A percentile compares a stretch with the other conserved stretches of the same genome.
These are phyloP conservation scores for Obelidium mucronatum DNA, from an alignment of 192 early-diverging fungal genomes.

Conservation along the genomic window DNA sequence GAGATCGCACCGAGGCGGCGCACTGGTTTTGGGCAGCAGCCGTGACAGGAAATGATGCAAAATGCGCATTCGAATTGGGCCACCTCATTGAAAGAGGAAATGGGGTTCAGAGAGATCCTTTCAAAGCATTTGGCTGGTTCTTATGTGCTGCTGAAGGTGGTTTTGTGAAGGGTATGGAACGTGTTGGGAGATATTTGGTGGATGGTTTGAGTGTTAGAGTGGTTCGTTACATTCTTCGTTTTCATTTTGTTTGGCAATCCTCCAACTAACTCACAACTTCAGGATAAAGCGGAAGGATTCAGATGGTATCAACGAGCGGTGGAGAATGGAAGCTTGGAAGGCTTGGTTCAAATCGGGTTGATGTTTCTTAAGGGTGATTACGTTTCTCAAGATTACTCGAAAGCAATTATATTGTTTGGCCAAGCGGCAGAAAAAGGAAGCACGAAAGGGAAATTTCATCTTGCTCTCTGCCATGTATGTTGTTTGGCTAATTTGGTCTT, in stretches of 20 bases:
- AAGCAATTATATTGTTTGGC: background rate
- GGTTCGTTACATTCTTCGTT: conserved; percentile 9
- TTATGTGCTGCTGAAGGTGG: conserved; percentile 38
- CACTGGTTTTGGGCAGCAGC: conserved; percentile 39
- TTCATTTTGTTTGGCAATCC: background rate
- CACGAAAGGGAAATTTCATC: background rate
- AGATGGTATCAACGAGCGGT: conserved; percentile 32
- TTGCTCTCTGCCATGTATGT: conserved; percentile 19
- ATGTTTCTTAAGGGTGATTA: background rate
- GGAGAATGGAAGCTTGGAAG: conserved; percentile 14
- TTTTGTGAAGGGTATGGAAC: conserved; percentile 23
- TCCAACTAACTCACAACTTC: background rate
- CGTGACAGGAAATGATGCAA: conserved; percentile 5
- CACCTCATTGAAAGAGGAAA: conserved; percentile 29
- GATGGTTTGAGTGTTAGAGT: conserved; percentile 19
- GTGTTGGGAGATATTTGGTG: conserved; percentile 18
- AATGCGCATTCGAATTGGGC: conserved; percentile 29
- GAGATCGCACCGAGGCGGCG: conserved; percentile 25
- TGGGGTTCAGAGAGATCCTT: conserved; percentile 19
- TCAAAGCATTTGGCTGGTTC: conserved; percentile 36
- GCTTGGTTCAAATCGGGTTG: conserved; percentile 12
- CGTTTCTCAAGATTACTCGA: conserved; percentile 13
- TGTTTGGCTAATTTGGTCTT: background rate
- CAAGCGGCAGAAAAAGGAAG: conserved; percentile 33
- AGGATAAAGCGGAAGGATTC: conserved; percentile 33